Percentiles rank a stretch among this genome's conserved stretches.
Evolutionary conservation across 768 basidiomycete species (phyloP).

Genomic region (Tylopilus intermedius): DNA sequence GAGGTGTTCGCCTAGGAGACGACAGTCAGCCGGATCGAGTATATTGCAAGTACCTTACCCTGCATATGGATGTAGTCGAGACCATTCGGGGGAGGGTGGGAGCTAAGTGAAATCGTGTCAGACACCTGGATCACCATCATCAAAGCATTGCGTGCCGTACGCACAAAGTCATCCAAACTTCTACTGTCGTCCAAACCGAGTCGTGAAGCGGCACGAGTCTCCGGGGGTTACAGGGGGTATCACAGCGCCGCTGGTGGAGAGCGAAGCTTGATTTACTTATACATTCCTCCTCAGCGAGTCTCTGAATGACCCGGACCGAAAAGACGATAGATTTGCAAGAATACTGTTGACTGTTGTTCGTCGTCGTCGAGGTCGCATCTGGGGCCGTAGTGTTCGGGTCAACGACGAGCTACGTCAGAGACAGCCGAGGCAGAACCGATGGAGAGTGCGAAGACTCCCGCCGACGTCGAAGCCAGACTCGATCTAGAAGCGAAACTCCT

Average conservation of each 20-base stretch:
- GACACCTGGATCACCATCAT: neutral
- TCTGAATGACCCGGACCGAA: conserved; percentile 31
- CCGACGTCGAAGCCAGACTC: conserved; percentile 11
- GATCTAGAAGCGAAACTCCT: conserved; percentile 13
- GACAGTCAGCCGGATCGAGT: conserved; percentile 1
- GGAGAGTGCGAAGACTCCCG: conserved; percentile 11
- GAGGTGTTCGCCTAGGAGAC: conserved; percentile 20
- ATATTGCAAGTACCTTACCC: conserved; percentile 13
- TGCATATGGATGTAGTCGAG: conserved; percentile 24
- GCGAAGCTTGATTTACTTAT: conserved; percentile 11
- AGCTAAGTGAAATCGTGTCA: conserved; percentile 15
- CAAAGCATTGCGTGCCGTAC: conserved; percentile 8
- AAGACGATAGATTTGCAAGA: conserved; percentile 30
- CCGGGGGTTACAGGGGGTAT: conserved; percentile 1
- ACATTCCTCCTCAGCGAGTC: conserved; percentile 26
- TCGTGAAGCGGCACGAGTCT: conserved; percentile 10
- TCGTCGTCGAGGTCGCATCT: neutral
- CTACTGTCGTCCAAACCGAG: conserved; percentile 22
- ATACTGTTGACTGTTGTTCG: conserved; percentile 18
- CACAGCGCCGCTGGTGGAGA: conserved; percentile 6
- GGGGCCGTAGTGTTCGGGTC: neutral
- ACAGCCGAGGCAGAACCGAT: conserved; percentile 2
- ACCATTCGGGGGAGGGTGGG: conserved; percentile 25
- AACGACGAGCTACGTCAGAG: conserved; percentile 7
- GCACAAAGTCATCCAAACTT: conserved; percentile 20